A percentile compares a stretch with the other conserved stretches of the same genome.
Conservation (phyloP, 164 flowering plant genomes). For the Euptelea pleiosperma region DNA sequence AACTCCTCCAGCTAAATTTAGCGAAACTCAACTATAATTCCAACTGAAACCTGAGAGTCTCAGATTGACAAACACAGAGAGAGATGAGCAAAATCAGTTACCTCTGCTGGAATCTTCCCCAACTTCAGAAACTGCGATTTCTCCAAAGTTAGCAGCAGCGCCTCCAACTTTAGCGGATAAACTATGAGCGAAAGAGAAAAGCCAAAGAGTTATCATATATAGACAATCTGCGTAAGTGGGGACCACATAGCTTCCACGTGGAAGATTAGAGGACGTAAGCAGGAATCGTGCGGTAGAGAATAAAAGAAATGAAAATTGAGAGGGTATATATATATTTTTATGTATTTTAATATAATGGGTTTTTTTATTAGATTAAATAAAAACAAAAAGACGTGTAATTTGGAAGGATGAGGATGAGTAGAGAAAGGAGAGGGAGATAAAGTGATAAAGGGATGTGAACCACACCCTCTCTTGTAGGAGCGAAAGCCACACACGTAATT, state of each 20-base stretch:
- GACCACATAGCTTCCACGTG: too few relatives aligned
- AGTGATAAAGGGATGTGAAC: conserved; percentile 49
- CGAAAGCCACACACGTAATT: conserved; percentile 40
- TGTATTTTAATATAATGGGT: not conserved
- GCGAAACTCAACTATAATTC: too few relatives aligned
- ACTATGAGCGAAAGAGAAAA: conserved; percentile 18
- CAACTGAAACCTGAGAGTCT: too few relatives aligned
- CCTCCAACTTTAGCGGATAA: conserved; percentile 8
- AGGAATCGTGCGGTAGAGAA: too few relatives aligned
- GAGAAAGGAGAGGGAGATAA: conserved; percentile 39
- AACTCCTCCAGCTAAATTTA: too few relatives aligned
- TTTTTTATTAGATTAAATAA: not conserved
- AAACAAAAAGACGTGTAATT: not conserved
- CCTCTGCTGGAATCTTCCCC: too few relatives aligned
- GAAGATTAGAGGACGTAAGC: too few relatives aligned
- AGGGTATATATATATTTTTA: not conserved
- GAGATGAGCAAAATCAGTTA: too few relatives aligned
- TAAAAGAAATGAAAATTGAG: not conserved
- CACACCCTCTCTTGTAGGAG: conserved; percentile 32
- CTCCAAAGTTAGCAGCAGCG: conserved; percentile 5
- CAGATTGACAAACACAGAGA: not conserved
- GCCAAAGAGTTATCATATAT: conserved; percentile 11
- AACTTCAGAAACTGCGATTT: too few relatives aligned
- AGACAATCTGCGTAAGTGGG: too few relatives aligned
- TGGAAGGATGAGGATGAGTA: conserved; percentile 19